A percentile compares a stretch with the other conserved stretches of the same genome.
Evolutionary conservation across 1,139 yeast species (phyloP).

Genomic region (Geotrichum phurueaensis): DNA sequence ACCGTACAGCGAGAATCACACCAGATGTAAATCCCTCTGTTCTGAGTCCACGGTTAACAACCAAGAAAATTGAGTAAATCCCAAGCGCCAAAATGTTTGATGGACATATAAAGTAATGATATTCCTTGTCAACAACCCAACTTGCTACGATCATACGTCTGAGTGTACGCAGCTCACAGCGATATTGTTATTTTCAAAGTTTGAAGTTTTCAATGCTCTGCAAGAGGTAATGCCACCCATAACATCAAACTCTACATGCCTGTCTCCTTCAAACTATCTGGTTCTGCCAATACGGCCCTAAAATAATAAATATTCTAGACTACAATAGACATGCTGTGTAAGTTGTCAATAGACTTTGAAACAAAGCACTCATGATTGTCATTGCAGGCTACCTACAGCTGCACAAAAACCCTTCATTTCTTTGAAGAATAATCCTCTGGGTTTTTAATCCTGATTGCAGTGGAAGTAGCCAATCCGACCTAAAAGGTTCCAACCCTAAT

Average conservation of each 20-base stretch:
- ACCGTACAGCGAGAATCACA: background rate
- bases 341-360: background rate
- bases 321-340: background rate
- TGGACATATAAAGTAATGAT: background rate
- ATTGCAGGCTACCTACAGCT: background rate
- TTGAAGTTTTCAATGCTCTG: background rate
- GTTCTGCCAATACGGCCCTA: background rate
- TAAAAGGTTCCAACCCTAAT: background rate
- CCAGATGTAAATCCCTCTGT: background rate
- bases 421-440: background rate
- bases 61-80: background rate
- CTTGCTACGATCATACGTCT: background rate
- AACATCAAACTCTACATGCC: background rate
- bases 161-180: background rate
- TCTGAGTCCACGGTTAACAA: background rate
- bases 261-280: background rate
- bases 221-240: background rate
- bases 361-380: background rate
- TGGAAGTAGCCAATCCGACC: background rate
- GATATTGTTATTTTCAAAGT: background rate
- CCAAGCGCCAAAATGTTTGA: background rate
- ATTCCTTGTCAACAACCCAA: background rate
- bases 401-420: background rate
- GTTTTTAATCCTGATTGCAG: background rate
- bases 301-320: background rate